Percentiles rank a stretch among this genome's conserved stretches.
These are phyloP conservation scores for Cornus kousa DNA, from an alignment of 148 eudicot genomes.

Conservation along the genomic window DNA sequence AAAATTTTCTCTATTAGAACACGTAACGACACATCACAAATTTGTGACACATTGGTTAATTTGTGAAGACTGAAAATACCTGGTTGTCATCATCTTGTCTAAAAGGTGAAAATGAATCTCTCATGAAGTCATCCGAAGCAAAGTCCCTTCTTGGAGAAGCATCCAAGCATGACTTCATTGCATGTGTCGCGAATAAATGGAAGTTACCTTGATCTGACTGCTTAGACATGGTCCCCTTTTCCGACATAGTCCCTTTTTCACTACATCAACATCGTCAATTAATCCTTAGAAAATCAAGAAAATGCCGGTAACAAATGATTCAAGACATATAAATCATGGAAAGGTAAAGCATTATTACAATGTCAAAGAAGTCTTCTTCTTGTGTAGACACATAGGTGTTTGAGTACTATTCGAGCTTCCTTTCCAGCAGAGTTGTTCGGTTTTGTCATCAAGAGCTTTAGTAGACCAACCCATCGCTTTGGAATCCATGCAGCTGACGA, in stretches of 20 bases:
- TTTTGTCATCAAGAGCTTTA: slow-evolving; percentile 40
- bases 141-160: slow-evolving; percentile 55
- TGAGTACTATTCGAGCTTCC: slow-evolving; percentile 22
- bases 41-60: too few relatives aligned
- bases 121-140: slow-evolving; percentile 58
- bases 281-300: too few relatives aligned
- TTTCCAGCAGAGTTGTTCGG: slow-evolving; percentile 82
- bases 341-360: slow-evolving; percentile 45
- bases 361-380: slow-evolving; percentile 31
- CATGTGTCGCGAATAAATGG: slow-evolving; percentile 45
- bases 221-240: slow-evolving; percentile 36
- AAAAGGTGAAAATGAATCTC: slow-evolving; percentile 68
- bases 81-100: slow-evolving; percentile 53
- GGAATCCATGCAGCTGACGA: slow-evolving; percentile 52
- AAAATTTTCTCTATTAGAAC: too few relatives aligned
- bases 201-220: slow-evolving; percentile 37
- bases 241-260: slow-evolving; percentile 44
- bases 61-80: slow-evolving; percentile 31
- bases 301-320: slow-evolving; percentile 4
- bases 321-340: not conserved
- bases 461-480: slow-evolving; percentile 62
- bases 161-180: slow-evolving; percentile 46
- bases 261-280: slow-evolving; percentile 28
- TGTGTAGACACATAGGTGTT: slow-evolving; percentile 64
- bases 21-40: too few relatives aligned